Percentiles rank a stretch among this genome's conserved stretches.
Conservation (phyloP, 1,139 yeast species). For the Suhomyces anneliseae region DNA sequence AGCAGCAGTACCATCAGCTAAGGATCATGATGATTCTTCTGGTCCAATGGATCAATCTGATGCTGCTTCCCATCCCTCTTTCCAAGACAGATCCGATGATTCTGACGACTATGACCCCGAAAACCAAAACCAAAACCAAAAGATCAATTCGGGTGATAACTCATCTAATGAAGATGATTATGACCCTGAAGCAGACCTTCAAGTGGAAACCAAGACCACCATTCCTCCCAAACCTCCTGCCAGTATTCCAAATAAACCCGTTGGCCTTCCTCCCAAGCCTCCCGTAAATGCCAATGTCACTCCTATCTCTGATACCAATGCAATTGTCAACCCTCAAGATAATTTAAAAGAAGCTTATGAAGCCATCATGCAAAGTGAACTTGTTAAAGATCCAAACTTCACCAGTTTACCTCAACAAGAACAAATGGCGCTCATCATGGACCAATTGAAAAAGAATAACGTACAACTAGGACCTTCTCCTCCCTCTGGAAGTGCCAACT, state of each 20-base stretch:
- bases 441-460: constrained; percentile 28
- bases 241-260: constrained; percentile 10
- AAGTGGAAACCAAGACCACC: not conserved
- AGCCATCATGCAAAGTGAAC: constrained; percentile 34
- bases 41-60: too few species aligned
- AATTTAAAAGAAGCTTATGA: constrained; percentile 34
- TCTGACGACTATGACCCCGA: not conserved
- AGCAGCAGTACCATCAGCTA: not conserved
- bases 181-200: constrained; percentile 23
- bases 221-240: constrained; percentile 6
- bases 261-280: constrained; percentile 36
- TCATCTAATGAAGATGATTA: constrained; percentile 21
- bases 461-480: constrained; percentile 20
- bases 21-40: not conserved
- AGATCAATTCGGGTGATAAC: too few species aligned
- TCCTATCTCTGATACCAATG: constrained; percentile 8
- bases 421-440: constrained; percentile 34
- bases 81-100: not conserved
- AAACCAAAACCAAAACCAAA: constrained; percentile 7
- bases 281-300: constrained; percentile 20
- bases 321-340: constrained; percentile 1
- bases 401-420: constrained; percentile 29
- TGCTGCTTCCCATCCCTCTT: too few species aligned
- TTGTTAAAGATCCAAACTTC: constrained; percentile 34
- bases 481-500: constrained; percentile 23